Conservation (phyloP, 2,329 filamentous ascomycete genomes). For the Phialophora chinensis region DNA sequence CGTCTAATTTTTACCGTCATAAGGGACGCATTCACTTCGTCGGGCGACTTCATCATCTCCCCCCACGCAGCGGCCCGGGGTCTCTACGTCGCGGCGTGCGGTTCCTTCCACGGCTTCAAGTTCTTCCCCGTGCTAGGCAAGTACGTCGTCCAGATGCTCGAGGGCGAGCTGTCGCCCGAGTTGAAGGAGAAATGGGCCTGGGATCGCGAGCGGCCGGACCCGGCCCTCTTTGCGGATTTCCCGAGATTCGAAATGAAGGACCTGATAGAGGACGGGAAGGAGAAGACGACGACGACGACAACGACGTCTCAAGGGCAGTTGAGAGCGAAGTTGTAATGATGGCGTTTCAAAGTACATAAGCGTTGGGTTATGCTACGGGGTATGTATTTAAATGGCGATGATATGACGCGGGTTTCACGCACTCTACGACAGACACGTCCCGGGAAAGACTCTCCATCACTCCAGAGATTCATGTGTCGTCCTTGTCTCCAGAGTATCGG, state of each 20-base stretch:
- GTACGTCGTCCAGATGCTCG: slow-evolving; percentile 56
- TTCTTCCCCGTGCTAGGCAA: slow-evolving; percentile 61
- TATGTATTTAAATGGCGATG: not conserved
- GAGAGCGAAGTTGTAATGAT: slow-evolving; percentile 4
- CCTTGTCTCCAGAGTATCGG: not conserved
- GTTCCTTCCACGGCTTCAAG: slow-evolving; percentile 58
- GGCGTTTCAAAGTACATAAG: no score
- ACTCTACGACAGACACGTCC: not conserved
- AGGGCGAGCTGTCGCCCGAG: slow-evolving; percentile 51
- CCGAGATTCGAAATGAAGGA: slow-evolving; percentile 65
- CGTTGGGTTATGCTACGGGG: no score
- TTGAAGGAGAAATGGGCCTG: slow-evolving; percentile 53
- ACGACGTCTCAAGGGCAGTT: not conserved
- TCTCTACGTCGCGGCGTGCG: slow-evolving; percentile 51
- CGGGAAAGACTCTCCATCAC: not conserved
- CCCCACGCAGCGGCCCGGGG: slow-evolving; percentile 51
- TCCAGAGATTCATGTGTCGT: not conserved
- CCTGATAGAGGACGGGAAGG: slow-evolving; percentile 48
- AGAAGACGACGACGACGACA: not conserved
- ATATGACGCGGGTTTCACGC: not conserved
- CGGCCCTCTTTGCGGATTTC: slow-evolving; percentile 60
- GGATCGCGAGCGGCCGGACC: slow-evolving; percentile 64
- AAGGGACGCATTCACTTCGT: slow-evolving; percentile 70
- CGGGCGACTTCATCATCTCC: slow-evolving; percentile 58
- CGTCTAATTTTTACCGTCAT: not conserved